A percentile compares a stretch with the other conserved stretches of the same genome.
These are phyloP conservation scores for Senna tora DNA, from an alignment of 306 rosid genomes.

Conservation along the genomic window DNA sequence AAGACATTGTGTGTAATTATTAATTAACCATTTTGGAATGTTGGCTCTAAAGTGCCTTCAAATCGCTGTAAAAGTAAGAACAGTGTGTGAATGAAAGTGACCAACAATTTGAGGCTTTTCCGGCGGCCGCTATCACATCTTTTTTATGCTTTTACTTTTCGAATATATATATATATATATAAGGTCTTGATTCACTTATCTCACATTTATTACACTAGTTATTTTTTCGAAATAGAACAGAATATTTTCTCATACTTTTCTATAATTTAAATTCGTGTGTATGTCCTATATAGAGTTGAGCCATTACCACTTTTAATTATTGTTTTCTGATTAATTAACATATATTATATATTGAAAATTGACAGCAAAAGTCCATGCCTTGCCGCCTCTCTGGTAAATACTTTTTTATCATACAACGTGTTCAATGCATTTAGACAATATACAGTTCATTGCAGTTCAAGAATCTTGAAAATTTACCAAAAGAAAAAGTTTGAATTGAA, in stretches of 20 bases:
- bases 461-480: background rate
- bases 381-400: slow-evolving; percentile 1
- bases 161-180: too few species aligned
- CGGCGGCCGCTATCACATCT: background rate
- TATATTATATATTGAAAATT: background rate
- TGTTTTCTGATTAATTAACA: too few species aligned
- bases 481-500: background rate
- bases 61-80: background rate
- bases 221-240: too few species aligned
- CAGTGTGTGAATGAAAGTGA: background rate
- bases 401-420: slow-evolving; percentile 21
- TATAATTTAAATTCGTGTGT: too few species aligned
- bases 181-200: too few species aligned
- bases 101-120: background rate
- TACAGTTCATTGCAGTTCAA: background rate
- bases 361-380: slow-evolving; percentile 27
- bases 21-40: background rate
- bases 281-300: too few species aligned
- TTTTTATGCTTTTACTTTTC: background rate
- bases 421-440: slow-evolving; percentile 55
- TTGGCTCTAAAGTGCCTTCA: background rate
- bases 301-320: too few species aligned
- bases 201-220: too few species aligned
- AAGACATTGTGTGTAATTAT: too few species aligned
- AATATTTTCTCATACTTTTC: too few species aligned